Evolutionary conservation across 495 filamentous ascomycete species (phyloP).

Genomic region (Geopyxis carbonaria): DNA sequence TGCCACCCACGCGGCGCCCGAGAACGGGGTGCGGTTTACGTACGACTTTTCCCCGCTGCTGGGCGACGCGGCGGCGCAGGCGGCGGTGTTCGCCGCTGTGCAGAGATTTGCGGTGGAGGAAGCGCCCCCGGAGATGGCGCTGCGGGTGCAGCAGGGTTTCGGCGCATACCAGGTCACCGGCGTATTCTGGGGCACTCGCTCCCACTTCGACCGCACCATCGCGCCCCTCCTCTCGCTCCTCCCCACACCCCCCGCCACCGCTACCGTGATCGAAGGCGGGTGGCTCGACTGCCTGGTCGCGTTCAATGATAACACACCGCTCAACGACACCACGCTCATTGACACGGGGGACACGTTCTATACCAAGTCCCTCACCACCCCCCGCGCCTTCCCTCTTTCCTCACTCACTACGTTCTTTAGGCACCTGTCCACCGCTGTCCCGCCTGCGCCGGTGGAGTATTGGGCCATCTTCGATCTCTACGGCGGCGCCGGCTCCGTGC

Average conservation of each 20-base stretch:
- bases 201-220: conserved; percentile 5
- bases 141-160: too few relatives aligned
- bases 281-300: conserved; percentile 5
- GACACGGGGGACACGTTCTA: neutral
- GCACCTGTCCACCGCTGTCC: neutral
- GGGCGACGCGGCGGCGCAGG: conserved; percentile 28
- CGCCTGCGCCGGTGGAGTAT: conserved; percentile 25
- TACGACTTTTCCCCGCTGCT: conserved; percentile 31
- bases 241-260: too few relatives aligned
- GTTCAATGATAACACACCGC: neutral
- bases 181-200: neutral
- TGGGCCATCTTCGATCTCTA: conserved; percentile 37
- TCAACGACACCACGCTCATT: neutral
- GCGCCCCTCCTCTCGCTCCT: conserved; percentile 1
- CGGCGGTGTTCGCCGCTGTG: conserved; percentile 13
- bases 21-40: conserved; percentile 34
- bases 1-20: conserved; percentile 39
- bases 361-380: conserved; percentile 1
- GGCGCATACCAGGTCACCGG: conserved; percentile 7
- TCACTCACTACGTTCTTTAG: neutral
- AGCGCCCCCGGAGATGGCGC: conserved; percentile 8
- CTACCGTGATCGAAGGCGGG: conserved; percentile 1
- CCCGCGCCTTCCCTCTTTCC: neutral
- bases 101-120: neutral
- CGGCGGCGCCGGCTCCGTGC: conserved; percentile 32